A percentile compares a stretch with the other conserved stretches of the same genome.
Evolutionary conservation across 2,329 filamentous ascomycete genomes (phyloP).

Genomic region (Neofusicoccum ribis): DNA sequence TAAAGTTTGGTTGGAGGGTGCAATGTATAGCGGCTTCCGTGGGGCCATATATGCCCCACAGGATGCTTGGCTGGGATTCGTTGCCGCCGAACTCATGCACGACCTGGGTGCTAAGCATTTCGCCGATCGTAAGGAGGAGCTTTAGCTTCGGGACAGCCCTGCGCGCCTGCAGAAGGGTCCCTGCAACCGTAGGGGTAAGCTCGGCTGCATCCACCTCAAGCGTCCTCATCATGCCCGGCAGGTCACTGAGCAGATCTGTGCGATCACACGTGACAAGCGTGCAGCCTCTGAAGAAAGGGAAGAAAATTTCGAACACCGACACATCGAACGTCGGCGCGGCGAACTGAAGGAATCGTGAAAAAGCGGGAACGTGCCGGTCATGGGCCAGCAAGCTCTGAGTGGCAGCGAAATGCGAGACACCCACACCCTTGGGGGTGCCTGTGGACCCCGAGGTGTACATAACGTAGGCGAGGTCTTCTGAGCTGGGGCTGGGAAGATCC

Average conservation of each 20-base stretch:
- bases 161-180: slow-evolving; percentile 70
- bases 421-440: slow-evolving; percentile 84
- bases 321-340: slow-evolving; percentile 93
- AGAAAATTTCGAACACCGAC: slow-evolving; percentile 93
- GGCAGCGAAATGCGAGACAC: slow-evolving; percentile 74
- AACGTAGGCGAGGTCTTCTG: slow-evolving; percentile 69
- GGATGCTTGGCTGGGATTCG: slow-evolving; percentile 56
- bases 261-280: slow-evolving; percentile 74
- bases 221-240: slow-evolving; percentile 64
- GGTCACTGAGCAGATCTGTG: slow-evolving; percentile 69
- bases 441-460: slow-evolving; percentile 95
- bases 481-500: background rate
- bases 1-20: slow-evolving; percentile 68
- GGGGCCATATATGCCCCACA: slow-evolving; percentile 93
- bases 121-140: slow-evolving; percentile 81
- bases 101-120: slow-evolving; percentile 81
- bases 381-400: slow-evolving; percentile 84
- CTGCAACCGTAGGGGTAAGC: slow-evolving; percentile 83
- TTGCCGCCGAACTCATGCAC: slow-evolving; percentile 75
- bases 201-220: slow-evolving; percentile 81
- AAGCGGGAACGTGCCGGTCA: slow-evolving; percentile 71
- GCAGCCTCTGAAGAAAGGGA: slow-evolving; percentile 71
- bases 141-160: slow-evolving; percentile 66
- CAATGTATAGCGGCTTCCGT: slow-evolving; percentile 93
- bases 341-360: slow-evolving; percentile 84